Percentiles rank a stretch among this genome's conserved stretches.
Evolutionary conservation across 345 rosid species (phyloP).

Genomic region (Hibiscus tridactylites): DNA sequence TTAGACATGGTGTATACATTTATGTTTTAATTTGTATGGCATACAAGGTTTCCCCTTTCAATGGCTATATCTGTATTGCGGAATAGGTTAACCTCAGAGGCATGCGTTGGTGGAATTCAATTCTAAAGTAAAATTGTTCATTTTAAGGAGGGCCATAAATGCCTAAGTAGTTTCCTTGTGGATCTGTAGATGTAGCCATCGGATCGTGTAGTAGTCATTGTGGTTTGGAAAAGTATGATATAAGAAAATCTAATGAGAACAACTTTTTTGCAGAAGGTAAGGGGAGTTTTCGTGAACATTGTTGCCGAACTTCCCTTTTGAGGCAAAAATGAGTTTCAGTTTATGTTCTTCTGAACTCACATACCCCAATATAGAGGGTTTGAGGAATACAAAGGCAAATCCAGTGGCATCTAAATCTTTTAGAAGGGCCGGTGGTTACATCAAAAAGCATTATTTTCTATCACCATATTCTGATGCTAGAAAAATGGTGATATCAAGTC

Average conservation of each 20-base stretch:
- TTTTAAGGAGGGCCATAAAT: not conserved
- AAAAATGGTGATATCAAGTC: slow-evolving; percentile 28
- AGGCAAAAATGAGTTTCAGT: slow-evolving; percentile 27
- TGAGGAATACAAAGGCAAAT: slow-evolving; percentile 15
- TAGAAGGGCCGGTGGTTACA: slow-evolving; percentile 20
- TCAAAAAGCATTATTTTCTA: slow-evolving; percentile 15
- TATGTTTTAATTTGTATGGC: too few species aligned
- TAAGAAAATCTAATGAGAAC: not conserved
- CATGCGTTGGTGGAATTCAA: not conserved
- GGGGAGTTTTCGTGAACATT: not conserved
- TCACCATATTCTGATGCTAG: slow-evolving; percentile 20
- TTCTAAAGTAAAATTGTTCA: not conserved
- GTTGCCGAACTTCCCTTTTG: not conserved
- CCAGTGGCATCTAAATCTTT: slow-evolving; percentile 22
- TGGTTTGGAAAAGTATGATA: not conserved
- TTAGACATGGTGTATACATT: too few species aligned
- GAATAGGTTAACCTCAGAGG: not conserved
- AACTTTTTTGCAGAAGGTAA: not conserved
- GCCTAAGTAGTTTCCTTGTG: not conserved
- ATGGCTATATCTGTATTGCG: not conserved
- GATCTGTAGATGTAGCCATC: not conserved
- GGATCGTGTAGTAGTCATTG: not conserved
- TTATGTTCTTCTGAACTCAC: slow-evolving; percentile 31
- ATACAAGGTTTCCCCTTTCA: not conserved
- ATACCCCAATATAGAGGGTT: slow-evolving; percentile 29